Base-by-base conservation (phyloP, 2,329 filamentous ascomycete species). In the Ophiostoma quercus region DNA sequence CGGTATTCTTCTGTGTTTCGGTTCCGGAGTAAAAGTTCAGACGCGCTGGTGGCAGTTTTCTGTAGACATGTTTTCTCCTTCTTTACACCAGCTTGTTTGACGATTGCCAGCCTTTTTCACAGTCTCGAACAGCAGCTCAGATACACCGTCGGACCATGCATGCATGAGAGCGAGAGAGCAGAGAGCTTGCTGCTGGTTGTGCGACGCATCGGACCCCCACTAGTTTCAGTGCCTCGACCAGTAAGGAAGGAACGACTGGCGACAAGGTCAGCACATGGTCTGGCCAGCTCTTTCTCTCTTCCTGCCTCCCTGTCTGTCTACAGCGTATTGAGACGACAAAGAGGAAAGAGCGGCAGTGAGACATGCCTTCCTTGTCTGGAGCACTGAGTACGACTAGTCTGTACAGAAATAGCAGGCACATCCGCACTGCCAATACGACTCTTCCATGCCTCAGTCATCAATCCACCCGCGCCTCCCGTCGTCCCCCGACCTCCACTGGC, bases 391-490 rank as follows among this genome's bases (percentile, higher is more conserved):
- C 32, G n/a, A 25, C n/a, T 2, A 6, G n/a, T n/a, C 9, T 25
- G 8, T 57, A 22, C 19, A 54, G 47, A 22, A 22, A 25, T 12
- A 22, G 1, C 9, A 57, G 51, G n/a, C n/a, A 57, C 3, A 25
- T 57, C 22, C 51, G 51, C n/a, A 57, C 51, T 57, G 3, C n/a
- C 51, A 57, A 57, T 57, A 57, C 51, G n/a, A 57, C 51, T 57
- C 51, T 57, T 57, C 51, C 51, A 57, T 62, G 57, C 57, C 25
- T 62, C 57, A 32, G 25, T 62, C 57, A 62, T 62, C 57, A 25
- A 32, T 7, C 39, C 39, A 41, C 39, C 34, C 34, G 34, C 34
- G 34, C 34, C 39, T 12, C 39, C 57, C 25, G 25, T 32, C 12
- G 9, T 32, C 57, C 57, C 43, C 25, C 12, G 25, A 16, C 54